These are phyloP conservation scores for Pistacia vera DNA, from an alignment of 345 rosid genomes.

Conservation along the genomic window DNA sequence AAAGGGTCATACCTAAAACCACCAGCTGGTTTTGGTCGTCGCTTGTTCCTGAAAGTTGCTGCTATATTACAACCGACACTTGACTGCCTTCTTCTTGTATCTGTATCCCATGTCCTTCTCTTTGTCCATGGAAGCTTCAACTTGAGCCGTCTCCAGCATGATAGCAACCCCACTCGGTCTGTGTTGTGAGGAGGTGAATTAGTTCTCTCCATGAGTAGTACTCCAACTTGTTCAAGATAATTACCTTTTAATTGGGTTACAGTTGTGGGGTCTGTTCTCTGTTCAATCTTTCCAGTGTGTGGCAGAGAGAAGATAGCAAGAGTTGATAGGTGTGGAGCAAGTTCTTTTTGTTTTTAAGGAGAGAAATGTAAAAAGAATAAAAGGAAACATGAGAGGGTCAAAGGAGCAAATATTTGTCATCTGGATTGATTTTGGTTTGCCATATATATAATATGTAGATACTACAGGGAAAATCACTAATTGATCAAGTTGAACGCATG, in stretches of 20 bases:
- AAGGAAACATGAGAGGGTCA: neutral
- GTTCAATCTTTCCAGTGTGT: slow-evolving; percentile 32
- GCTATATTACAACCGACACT: slow-evolving; percentile 18
- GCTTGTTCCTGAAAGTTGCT: slow-evolving; percentile 19
- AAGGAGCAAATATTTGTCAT: neutral
- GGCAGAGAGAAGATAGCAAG: slow-evolving; percentile 27
- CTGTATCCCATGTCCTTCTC: slow-evolving; percentile 14
- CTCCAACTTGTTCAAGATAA: neutral
- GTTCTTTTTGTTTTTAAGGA: neutral
- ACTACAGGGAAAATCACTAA: too few relatives aligned
- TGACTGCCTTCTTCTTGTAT: neutral
- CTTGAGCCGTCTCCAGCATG: slow-evolving; percentile 53
- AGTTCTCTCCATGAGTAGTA: slow-evolving; percentile 26
- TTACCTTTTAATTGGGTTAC: too few relatives aligned
- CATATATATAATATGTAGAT: too few relatives aligned
- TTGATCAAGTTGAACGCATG: too few relatives aligned
- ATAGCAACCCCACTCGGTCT: slow-evolving; percentile 26
- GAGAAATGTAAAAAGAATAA: neutral
- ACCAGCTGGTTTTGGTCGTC: slow-evolving; percentile 25
- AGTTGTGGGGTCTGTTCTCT: slow-evolving; percentile 9
- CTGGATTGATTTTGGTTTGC: too few relatives aligned
- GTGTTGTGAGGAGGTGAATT: slow-evolving; percentile 21
- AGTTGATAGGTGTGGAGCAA: neutral
- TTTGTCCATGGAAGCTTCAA: slow-evolving; percentile 41
- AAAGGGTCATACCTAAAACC: slow-evolving; percentile 49